Conservation (phyloP, 202 grass and related monocot species). For the Saccharum hybrid region DNA sequence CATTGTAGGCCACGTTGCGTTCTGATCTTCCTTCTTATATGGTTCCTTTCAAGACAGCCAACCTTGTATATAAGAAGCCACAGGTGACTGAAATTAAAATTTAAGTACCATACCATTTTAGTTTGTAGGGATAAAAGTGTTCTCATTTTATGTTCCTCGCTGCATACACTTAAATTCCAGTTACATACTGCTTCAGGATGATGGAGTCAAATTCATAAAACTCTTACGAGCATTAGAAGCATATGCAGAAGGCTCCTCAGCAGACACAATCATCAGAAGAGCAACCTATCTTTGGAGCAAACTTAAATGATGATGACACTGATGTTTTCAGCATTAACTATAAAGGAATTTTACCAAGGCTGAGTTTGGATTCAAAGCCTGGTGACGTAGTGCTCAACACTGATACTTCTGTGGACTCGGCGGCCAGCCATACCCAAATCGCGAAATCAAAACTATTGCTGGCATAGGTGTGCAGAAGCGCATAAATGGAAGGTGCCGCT, state of each 20-base stretch:
- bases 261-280: constrained; percentile 78
- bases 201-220: constrained; percentile 81
- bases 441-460: constrained; percentile 1
- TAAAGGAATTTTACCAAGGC: constrained; percentile 8
- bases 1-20: constrained; percentile 76
- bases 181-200: constrained; percentile 59
- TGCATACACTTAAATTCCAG: constrained; percentile 1
- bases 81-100: constrained; percentile 49
- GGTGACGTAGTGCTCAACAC: background rate
- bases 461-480: background rate
- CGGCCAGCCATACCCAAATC: background rate
- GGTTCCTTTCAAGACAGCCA: constrained; percentile 78
- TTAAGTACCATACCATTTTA: background rate
- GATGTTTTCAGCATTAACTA: constrained; percentile 11
- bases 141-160: background rate
- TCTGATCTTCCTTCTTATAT: constrained; percentile 90
- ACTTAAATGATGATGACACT: constrained; percentile 49
- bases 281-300: constrained; percentile 77
- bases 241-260: constrained; percentile 89
- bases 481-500: constrained; percentile 15
- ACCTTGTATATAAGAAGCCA: constrained; percentile 75
- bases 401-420: background rate
- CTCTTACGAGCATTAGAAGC: constrained; percentile 86
- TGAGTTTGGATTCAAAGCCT: constrained; percentile 22
- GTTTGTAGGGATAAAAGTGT: background rate